Evolutionary conservation across 352 stramenopile genomes (phyloP).

Genomic region (Phytophthora ohioensis): DNA sequence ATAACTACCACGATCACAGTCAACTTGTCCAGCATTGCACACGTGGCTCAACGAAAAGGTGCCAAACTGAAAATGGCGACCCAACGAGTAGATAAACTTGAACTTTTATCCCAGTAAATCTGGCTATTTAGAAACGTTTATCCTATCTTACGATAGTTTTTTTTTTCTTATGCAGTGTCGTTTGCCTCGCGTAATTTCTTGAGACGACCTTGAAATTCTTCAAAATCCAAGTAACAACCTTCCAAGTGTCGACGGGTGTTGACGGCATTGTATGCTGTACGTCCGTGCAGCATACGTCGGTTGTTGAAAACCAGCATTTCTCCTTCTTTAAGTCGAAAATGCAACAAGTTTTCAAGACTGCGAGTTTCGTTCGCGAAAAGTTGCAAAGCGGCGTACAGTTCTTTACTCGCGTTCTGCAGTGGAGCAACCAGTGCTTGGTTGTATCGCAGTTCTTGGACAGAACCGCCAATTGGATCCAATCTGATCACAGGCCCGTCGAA

Average conservation of each 20-base stretch:
- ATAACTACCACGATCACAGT: neutral
- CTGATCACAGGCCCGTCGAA: no score
- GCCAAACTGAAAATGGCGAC: conserved; percentile 20
- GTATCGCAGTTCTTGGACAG: no score
- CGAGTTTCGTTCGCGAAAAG: no score
- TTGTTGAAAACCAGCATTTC: no score
- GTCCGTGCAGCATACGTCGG: conserved; percentile 58
- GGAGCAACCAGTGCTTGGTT: no score
- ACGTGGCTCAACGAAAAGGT: neutral
- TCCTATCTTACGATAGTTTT: neutral
- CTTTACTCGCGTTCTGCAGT: no score
- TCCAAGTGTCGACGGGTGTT: conserved; percentile 74
- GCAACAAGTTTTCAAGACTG: no score
- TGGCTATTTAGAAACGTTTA: no score
- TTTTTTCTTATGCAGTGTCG: neutral
- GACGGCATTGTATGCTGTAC: conserved; percentile 64
- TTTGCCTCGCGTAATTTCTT: conserved; percentile 41
- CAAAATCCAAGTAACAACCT: conserved; percentile 88
- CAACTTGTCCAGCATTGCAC: conserved; percentile 7
- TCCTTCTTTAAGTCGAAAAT: no score
- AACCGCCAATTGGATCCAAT: no score
- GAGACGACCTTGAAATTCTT: conserved; percentile 79
- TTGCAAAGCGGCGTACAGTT: no score
- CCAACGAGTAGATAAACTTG: neutral
- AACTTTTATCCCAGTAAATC: neutral